Conservation (phyloP, 148 eudicot species). For the Vaccinium darrowii region DNA sequence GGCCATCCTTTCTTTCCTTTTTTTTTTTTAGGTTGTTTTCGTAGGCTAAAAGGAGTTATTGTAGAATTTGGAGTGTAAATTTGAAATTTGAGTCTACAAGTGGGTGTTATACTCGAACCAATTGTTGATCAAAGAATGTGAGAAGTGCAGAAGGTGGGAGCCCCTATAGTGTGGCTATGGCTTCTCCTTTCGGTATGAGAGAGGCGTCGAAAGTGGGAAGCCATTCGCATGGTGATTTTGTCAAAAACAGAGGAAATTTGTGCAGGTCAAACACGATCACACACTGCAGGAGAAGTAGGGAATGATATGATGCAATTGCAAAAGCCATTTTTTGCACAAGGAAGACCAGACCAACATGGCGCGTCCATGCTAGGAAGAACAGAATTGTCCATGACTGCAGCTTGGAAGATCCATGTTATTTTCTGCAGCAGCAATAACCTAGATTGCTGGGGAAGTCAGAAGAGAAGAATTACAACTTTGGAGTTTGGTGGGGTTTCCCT, state of each 20-base stretch:
- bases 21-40: neutral
- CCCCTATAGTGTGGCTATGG: neutral
- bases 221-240: neutral
- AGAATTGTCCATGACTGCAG: constrained; percentile 16
- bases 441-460: constrained; percentile 7
- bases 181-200: neutral
- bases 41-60: neutral
- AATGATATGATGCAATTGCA: neutral
- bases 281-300: neutral
- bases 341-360: neutral
- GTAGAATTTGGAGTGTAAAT: neutral
- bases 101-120: neutral
- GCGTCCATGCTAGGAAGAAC: neutral
- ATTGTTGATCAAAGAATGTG: neutral
- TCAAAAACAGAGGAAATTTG: neutral
- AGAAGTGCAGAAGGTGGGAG: neutral
- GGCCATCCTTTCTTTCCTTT: neutral
- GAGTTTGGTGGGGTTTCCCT: neutral
- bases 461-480: constrained; percentile 2
- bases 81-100: neutral
- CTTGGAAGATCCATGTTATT: constrained; percentile 36
- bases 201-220: neutral
- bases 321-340: neutral
- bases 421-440: constrained; percentile 9
- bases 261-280: no score